These are phyloP conservation scores for Turnera subulata DNA, from an alignment of 345 rosid species.

Conservation along the genomic window DNA sequence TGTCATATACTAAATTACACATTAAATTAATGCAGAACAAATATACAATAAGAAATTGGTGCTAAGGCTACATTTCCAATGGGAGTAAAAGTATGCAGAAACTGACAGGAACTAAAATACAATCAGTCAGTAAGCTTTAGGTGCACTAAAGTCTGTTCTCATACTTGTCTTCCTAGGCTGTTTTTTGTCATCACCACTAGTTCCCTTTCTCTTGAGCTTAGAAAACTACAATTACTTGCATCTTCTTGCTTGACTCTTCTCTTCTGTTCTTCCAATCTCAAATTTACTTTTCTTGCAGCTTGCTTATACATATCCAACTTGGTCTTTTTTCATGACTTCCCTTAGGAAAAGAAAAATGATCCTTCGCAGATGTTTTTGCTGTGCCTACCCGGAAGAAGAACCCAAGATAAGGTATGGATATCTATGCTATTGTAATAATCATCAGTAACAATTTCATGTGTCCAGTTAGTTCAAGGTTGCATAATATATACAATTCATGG, in stretches of 20 bases:
- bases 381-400: constrained; percentile 10
- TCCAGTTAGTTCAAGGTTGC: not conserved
- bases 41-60: too few relatives aligned
- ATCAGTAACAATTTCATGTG: too few relatives aligned
- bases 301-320: not conserved
- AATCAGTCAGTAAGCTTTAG: not conserved
- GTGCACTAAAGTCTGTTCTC: not conserved
- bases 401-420: constrained; percentile 18
- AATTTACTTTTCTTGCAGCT: not conserved
- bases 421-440: not conserved
- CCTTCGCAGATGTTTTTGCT: constrained; percentile 26
- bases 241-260: constrained; percentile 11
- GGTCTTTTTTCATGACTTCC: not conserved
- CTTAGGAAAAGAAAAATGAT: constrained; percentile 8
- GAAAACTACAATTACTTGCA: constrained; percentile 10
- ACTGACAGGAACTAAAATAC: constrained; percentile 14
- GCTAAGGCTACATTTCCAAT: constrained; percentile 17
- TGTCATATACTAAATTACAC: not conserved
- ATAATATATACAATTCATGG: not conserved
- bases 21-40: not conserved
- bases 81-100: too few relatives aligned
- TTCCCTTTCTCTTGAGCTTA: constrained; percentile 1
- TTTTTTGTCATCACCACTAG: constrained; percentile 26
- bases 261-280: not conserved
- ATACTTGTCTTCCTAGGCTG: constrained; percentile 29